A percentile compares a stretch with the other conserved stretches of the same genome.
These are phyloP conservation scores for Nematodospora anomalae DNA, from an alignment of 1,139 yeast genomes.

Conservation along the genomic window DNA sequence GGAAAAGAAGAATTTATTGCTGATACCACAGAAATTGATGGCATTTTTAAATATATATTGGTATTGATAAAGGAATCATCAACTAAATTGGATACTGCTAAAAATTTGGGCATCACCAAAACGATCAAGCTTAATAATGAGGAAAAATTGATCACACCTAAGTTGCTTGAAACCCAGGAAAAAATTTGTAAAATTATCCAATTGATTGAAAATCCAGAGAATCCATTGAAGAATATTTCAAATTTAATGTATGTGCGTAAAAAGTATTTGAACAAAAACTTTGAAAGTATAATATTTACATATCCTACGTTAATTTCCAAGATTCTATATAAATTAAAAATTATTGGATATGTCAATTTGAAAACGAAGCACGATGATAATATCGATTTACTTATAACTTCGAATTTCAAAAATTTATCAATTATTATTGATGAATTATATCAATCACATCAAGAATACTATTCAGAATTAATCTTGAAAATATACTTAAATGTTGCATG, in stretches of 20 bases:
- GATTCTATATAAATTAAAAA: slow-evolving; percentile 59
- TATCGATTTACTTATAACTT: slow-evolving; percentile 35
- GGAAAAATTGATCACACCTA: slow-evolving; percentile 33
- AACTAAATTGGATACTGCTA: slow-evolving; percentile 31
- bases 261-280: slow-evolving; percentile 54
- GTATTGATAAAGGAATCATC: slow-evolving; percentile 38
- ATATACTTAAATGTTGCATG: slow-evolving; percentile 58
- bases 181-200: slow-evolving; percentile 71
- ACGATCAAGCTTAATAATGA: slow-evolving; percentile 34
- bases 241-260: slow-evolving; percentile 58
- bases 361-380: slow-evolving; percentile 19
- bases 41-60: slow-evolving; percentile 42
- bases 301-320: slow-evolving; percentile 72
- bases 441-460: slow-evolving; percentile 44
- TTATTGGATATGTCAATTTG: slow-evolving; percentile 36
- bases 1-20: slow-evolving; percentile 21
- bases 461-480: slow-evolving; percentile 51
- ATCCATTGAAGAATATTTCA: slow-evolving; percentile 53
- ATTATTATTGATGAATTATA: slow-evolving; percentile 69
- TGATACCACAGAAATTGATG: slow-evolving; percentile 40
- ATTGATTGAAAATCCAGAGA: slow-evolving; percentile 47
- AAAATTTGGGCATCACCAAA: slow-evolving; percentile 38
- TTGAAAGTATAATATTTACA: slow-evolving; percentile 57
- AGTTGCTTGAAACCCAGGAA: slow-evolving; percentile 58
- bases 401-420: slow-evolving; percentile 73